phyloP scores from a whole-genome alignment of 2,329 filamentous ascomycete species.

The Knufia fluminis region DNA sequence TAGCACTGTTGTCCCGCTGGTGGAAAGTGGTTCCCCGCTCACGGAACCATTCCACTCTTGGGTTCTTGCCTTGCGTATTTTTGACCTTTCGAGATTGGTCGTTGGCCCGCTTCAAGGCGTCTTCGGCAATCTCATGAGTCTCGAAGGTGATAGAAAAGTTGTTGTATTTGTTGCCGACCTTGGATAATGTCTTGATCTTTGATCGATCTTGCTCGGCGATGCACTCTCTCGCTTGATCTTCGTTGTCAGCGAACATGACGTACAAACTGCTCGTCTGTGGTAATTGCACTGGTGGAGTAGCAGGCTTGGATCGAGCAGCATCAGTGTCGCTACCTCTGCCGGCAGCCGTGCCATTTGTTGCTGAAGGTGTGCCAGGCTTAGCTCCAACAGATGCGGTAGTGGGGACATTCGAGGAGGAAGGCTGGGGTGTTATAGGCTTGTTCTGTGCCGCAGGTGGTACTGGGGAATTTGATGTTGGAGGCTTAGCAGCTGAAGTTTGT shows the following conservation, averaged over 20 bases:
- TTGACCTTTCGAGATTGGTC: slow-evolving; percentile 64
- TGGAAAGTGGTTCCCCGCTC: slow-evolving; percentile 46
- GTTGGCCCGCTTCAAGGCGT: slow-evolving; percentile 59
- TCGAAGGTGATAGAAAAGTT: slow-evolving; percentile 85
- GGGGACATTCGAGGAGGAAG: slow-evolving; percentile 26
- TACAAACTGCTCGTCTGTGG: slow-evolving; percentile 74
- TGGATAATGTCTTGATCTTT: slow-evolving; percentile 68
- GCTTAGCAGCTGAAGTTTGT: slow-evolving; percentile 14
- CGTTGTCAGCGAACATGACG: slow-evolving; percentile 73
- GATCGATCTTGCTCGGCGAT: slow-evolving; percentile 73
- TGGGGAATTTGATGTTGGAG: slow-evolving; percentile 30
- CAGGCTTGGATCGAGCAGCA: slow-evolving; percentile 52
- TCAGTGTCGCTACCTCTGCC: slow-evolving; percentile 29
- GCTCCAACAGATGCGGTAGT: slow-evolving; percentile 26
- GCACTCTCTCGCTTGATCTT: slow-evolving; percentile 72
- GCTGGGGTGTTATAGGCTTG: slow-evolving; percentile 44
- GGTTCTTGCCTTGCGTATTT: slow-evolving; percentile 64
- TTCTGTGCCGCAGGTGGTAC: slow-evolving; percentile 37
- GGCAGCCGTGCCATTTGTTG: slow-evolving; percentile 44
- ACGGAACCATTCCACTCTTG: slow-evolving; percentile 74
- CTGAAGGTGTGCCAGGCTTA: slow-evolving; percentile 30
- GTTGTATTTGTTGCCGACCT: slow-evolving; percentile 55
- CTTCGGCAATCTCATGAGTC: slow-evolving; percentile 67
- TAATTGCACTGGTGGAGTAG: slow-evolving; percentile 40
- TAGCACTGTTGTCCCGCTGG: slow-evolving; percentile 35